A percentile compares a stretch with the other conserved stretches of the same genome.
These are phyloP conservation scores for Candida multigemmis DNA, from an alignment of 805 yeast genomes.

Conservation along the genomic window DNA sequence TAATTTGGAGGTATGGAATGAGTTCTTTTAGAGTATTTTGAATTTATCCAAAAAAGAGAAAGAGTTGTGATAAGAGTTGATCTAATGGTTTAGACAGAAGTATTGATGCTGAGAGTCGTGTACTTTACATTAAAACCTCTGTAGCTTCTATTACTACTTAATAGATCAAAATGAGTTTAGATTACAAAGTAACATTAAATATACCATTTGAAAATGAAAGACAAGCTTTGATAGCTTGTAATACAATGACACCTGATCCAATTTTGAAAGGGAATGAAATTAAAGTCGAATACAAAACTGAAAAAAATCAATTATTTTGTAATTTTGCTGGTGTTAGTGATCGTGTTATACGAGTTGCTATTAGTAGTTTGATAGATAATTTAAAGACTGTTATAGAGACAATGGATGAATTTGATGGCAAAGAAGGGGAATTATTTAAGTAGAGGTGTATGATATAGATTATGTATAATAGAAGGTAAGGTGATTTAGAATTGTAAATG, in stretches of 20 bases:
- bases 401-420: conserved; percentile 56
- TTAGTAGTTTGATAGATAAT: conserved; percentile 71
- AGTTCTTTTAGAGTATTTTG: too few species aligned
- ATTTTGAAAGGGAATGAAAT: conserved; percentile 66
- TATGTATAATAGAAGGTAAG: not conserved
- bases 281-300: conserved; percentile 31
- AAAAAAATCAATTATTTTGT: conserved; percentile 31
- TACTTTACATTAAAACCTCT: too few species aligned
- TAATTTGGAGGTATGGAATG: too few species aligned
- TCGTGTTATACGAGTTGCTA: conserved; percentile 74
- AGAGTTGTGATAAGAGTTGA: too few species aligned
- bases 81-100: too few species aligned
- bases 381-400: conserved; percentile 73
- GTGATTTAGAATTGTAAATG: not conserved
- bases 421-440: conserved; percentile 12
- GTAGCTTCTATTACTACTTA: too few species aligned
- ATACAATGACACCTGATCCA: conserved; percentile 70
- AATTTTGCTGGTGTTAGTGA: conserved; percentile 57
- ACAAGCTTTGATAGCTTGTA: conserved; percentile 58
- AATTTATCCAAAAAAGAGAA: too few species aligned
- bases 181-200: conserved; percentile 21
- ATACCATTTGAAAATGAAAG: conserved; percentile 54
- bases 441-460: conserved; percentile 1
- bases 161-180: conserved; percentile 3
- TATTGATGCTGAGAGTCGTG: too few species aligned